Conservation (phyloP, 169 alveolate genomes). For the Plasmodium cynomolgi region DNA sequence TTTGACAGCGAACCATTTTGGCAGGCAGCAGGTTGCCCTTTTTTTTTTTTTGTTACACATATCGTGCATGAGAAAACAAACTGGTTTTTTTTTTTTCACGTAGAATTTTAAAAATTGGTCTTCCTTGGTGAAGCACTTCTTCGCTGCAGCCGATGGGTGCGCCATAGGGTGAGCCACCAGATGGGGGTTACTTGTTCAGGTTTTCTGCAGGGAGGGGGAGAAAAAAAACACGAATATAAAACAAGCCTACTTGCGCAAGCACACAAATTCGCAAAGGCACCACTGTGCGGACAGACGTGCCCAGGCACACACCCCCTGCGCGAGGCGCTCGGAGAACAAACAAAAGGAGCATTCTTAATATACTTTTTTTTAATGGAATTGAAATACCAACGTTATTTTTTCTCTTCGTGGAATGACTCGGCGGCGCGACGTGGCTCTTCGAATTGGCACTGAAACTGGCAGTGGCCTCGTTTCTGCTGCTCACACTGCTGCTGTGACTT, state of each 20-base stretch:
- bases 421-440: neutral
- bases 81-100: neutral
- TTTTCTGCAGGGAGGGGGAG: neutral
- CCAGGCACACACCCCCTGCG: neutral
- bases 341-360: slow-evolving; percentile 10
- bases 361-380: slow-evolving; percentile 68
- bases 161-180: neutral
- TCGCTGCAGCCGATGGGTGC: neutral
- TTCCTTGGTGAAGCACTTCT: neutral
- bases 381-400: slow-evolving; percentile 55
- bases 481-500: neutral
- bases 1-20: neutral
- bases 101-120: neutral
- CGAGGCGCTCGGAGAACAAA: neutral
- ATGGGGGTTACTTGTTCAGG: slow-evolving; percentile 11
- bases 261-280: neutral
- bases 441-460: neutral
- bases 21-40: neutral
- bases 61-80: neutral
- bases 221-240: neutral
- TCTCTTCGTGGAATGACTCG: slow-evolving; percentile 25
- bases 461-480: neutral
- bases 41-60: neutral
- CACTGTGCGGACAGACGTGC: neutral
- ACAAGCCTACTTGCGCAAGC: neutral